Evolutionary conservation across 1,284 basidiomycete genomes (phyloP).

Genomic region (Clitocybe nebularis): DNA sequence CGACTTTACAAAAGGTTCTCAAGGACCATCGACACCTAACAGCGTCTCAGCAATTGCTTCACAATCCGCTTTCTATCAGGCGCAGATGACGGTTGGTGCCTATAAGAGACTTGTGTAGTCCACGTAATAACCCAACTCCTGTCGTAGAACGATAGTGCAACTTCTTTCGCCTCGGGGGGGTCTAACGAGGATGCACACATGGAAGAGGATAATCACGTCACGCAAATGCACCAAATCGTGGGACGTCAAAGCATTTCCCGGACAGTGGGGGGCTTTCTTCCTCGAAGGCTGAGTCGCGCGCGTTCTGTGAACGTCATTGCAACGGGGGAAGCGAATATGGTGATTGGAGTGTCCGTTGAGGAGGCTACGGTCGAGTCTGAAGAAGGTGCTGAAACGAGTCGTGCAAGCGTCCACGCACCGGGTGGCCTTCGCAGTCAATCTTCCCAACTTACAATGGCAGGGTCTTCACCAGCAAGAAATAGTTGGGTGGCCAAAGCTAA

Average conservation of each 20-base stretch:
- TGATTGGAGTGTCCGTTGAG: slow-evolving; percentile 58
- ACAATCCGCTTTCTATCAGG: slow-evolving; percentile 47
- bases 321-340: slow-evolving; percentile 29
- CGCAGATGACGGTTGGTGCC: slow-evolving; percentile 39
- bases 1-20: slow-evolving; percentile 21
- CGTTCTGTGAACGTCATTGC: slow-evolving; percentile 41
- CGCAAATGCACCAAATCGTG: slow-evolving; percentile 53
- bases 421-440: slow-evolving; percentile 33
- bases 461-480: slow-evolving; percentile 20
- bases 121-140: slow-evolving; percentile 4
- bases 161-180: slow-evolving; percentile 46
- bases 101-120: slow-evolving; percentile 1
- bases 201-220: slow-evolving; percentile 49
- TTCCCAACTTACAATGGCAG: slow-evolving; percentile 35
- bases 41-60: slow-evolving; percentile 34
- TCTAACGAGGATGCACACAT: slow-evolving; percentile 32
- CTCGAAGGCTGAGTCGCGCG: slow-evolving; percentile 49
- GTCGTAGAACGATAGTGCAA: slow-evolving; percentile 42
- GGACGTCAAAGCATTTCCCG: slow-evolving; percentile 47
- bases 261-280: slow-evolving; percentile 45
- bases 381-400: slow-evolving; percentile 24
- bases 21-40: slow-evolving; percentile 24
- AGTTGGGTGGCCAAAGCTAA: slow-evolving; percentile 47
- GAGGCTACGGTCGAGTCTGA: slow-evolving; percentile 46
- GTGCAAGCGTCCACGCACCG: slow-evolving; percentile 36